phyloP scores from a whole-genome alignment of 768 basidiomycete species.

The Calvatia gigantea region DNA sequence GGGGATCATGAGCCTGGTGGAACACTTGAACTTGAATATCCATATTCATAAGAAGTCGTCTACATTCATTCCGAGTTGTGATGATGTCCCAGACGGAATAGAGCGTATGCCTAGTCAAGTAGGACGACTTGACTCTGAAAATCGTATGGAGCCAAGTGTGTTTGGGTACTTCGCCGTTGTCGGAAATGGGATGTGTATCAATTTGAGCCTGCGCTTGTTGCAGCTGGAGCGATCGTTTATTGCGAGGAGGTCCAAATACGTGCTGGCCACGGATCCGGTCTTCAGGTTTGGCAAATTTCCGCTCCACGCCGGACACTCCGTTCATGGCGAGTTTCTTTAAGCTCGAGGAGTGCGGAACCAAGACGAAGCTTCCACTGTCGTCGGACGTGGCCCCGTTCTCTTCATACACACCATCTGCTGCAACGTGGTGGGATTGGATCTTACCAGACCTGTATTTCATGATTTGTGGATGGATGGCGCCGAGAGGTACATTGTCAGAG shows the following conservation, averaged over 20 bases:
- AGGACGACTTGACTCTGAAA: constrained; percentile 76
- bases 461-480: constrained; percentile 38
- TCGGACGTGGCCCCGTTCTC: constrained; percentile 41
- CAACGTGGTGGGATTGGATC: constrained; percentile 18
- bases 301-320: neutral
- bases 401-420: constrained; percentile 38
- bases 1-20: neutral
- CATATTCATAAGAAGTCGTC: constrained; percentile 65
- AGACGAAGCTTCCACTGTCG: constrained; percentile 7
- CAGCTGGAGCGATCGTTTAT: neutral
- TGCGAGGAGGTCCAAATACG: neutral
- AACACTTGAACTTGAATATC: constrained; percentile 51
- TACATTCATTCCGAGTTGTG: constrained; percentile 71
- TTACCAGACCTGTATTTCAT: constrained; percentile 32
- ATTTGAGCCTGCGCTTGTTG: neutral
- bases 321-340: constrained; percentile 1
- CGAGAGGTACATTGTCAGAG: neutral
- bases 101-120: constrained; percentile 31
- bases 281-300: constrained; percentile 1
- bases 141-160: constrained; percentile 85
- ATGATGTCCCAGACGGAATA: constrained; percentile 56
- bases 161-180: constrained; percentile 32
- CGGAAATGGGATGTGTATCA: neutral
- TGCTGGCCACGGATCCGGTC: neutral
- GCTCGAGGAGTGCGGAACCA: neutral